Base-by-base conservation (phyloP, 345 rosid genomes). In the Eucalyptus dawsonii region DNA sequence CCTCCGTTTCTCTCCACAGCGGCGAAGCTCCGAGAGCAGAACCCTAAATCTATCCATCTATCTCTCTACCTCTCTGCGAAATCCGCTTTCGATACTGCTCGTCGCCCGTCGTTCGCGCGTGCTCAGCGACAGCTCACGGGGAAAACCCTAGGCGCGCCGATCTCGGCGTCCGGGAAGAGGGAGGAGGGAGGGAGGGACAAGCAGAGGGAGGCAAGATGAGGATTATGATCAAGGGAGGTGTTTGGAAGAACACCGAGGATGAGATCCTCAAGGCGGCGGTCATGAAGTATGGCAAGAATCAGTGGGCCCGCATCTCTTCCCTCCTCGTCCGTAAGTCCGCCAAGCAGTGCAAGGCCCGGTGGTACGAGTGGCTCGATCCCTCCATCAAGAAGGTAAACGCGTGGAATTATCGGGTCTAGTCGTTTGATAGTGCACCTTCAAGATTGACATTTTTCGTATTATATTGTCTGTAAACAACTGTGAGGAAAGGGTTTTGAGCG, bases 181-280 rank as follows among this genome's bases (percentile, higher is more conserved):
- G 12, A 42, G 44, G 34, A 67, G 45, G 22, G 67, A 50, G 76
- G 65, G 86, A 27, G 49, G 17, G 58, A 15, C 53, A 16, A 76
- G 72, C 85, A 86, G 44, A 53, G 31, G 56, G 37, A 56, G 90
- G 87, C 92, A 96, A 96, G 94, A 97, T 98, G 99, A 97, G 99
- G 99, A 98, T 98, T 89, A 98, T 97, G 99, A 98, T 98, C 87
- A 97, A 98, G 91, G 99, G 99, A 76, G 99, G 99, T 22, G 99
- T 98, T 80, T 98, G 99, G 99, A 98, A 98, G 96, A 98, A 98
- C 99, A 98, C 99, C 88, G 99, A 98, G 93, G 99, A 97, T 96
- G 99, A 98, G 95, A 98, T 98, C 87, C 95, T 98, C 49, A 98
- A 97, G 80, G 99, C 99, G 62, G 99, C 99, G 47, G 99, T 98